These are phyloP conservation scores for Aspergillus spinulosporus DNA, from an alignment of 2,329 filamentous ascomycete species.

Conservation along the genomic window DNA sequence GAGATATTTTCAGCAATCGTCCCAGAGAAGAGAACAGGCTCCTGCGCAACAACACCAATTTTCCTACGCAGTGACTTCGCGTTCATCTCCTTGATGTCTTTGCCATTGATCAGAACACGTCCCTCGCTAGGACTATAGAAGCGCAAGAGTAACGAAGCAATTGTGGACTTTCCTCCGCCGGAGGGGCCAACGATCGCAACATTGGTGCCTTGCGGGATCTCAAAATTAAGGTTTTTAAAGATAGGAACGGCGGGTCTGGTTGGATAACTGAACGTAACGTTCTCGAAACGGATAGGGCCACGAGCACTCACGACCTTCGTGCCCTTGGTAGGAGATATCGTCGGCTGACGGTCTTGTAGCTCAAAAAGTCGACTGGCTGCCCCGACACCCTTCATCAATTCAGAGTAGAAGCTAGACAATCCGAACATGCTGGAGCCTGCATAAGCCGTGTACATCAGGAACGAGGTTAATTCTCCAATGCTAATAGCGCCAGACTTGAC, in stretches of 20 bases:
- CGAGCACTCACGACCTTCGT: conserved; percentile 76
- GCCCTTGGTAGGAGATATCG: conserved; percentile 84
- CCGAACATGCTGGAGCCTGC: conserved; percentile 86
- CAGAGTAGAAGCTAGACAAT: conserved; percentile 92
- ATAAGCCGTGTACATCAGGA: conserved; percentile 97
- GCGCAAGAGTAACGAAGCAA: conserved; percentile 83
- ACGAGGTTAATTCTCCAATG: conserved; percentile 89
- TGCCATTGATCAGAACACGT: conserved; percentile 76
- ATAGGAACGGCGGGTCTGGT: conserved; percentile 89
- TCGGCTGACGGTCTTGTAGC: conserved; percentile 83
- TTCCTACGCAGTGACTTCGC: conserved; percentile 87
- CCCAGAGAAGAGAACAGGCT: conserved; percentile 86
- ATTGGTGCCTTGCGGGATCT: conserved; percentile 88
- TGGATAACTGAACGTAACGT: conserved; percentile 88
- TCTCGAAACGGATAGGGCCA: conserved; percentile 82
- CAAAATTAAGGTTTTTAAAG: conserved; percentile 85
- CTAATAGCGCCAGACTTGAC: conserved; percentile 83
- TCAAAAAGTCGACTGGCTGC: conserved; percentile 96
- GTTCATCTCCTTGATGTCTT: conserved; percentile 83
- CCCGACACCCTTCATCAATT: conserved; percentile 98
- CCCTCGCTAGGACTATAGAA: conserved; percentile 86
- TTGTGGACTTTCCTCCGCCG: conserved; percentile 93
- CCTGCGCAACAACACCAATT: conserved; percentile 93
- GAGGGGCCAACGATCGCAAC: conserved; percentile 96
- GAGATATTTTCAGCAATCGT: conserved; percentile 81